These are phyloP conservation scores for Lactarius pseudohatsudake DNA, from an alignment of 768 basidiomycete genomes.

Conservation along the genomic window DNA sequence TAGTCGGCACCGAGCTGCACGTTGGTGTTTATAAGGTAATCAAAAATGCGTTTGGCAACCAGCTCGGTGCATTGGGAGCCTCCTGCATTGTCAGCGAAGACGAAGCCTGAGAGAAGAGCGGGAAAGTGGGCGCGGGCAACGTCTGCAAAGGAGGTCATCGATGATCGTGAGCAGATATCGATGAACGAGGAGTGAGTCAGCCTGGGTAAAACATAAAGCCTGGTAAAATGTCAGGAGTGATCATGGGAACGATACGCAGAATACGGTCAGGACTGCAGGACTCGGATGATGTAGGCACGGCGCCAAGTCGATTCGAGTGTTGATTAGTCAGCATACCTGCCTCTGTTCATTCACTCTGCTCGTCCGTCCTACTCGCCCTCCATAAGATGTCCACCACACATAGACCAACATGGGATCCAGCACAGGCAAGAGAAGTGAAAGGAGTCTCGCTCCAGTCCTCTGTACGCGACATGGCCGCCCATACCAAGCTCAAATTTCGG, in stretches of 20 bases:
- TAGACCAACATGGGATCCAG: slow-evolving; percentile 97
- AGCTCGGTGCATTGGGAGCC: slow-evolving; percentile 62
- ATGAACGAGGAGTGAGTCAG: not conserved
- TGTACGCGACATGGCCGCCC: slow-evolving; percentile 88
- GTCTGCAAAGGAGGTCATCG: slow-evolving; percentile 35
- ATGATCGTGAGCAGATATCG: not conserved
- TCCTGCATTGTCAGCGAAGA: slow-evolving; percentile 77
- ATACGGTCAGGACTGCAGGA: too few species aligned
- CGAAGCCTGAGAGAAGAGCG: slow-evolving; percentile 53
- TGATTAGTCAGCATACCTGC: too few species aligned
- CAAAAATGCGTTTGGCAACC: slow-evolving; percentile 58
- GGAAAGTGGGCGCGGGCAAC: slow-evolving; percentile 63
- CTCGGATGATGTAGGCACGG: fast-evolving
- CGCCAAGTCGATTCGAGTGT: too few species aligned
- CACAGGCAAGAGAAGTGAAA: slow-evolving; percentile 89
- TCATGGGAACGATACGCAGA: not conserved
- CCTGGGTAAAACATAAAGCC: not conserved
- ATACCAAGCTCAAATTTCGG: slow-evolving; percentile 99
- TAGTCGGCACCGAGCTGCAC: slow-evolving; percentile 75
- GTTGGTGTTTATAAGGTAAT: slow-evolving; percentile 72
- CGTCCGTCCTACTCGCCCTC: not conserved
- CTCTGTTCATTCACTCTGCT: too few species aligned
- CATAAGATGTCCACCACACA: slow-evolving; percentile 87
- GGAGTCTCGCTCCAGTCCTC: slow-evolving; percentile 92
- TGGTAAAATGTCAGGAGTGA: not conserved